Base-by-base conservation (phyloP, 306 rosid genomes). In the Prunus mongolica region DNA sequence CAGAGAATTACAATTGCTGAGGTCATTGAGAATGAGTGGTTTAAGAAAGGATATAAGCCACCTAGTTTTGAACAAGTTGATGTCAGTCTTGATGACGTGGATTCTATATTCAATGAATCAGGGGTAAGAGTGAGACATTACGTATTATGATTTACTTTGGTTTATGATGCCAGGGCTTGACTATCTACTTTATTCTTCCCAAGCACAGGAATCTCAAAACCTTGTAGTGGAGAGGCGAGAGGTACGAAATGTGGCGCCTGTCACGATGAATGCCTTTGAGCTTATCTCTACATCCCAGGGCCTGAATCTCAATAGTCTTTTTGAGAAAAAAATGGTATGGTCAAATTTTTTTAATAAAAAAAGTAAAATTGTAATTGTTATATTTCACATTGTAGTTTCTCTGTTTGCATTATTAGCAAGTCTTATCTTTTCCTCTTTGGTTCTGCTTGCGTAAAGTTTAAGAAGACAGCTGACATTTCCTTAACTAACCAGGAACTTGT, bases 201-300 rank as follows among this genome's bases (percentile, higher is more conserved):
- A 18, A 52, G 65, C 69, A 51, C 79, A 95, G 98, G 92, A 89
- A 30, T 77, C 88, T 18, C 56, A 79, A 76, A 87, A 83, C 82
- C 91, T 92, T 80, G 95, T 95, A 24, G 92, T 89, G 41, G 97
- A 95, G 87, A 83, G 84, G 84, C 87, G 87, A 69, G 96, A 89
- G 69, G 96, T 62, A 55, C 77, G 80, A 60, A 80, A 79, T 47
- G 81, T 49, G 71, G 86, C 91, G 2, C 98, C 98, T 25, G 86
- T 82, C 69, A 81, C 97, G 32, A 84, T 95, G 98, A 95, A 95
- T 89, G 98, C 98, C 3, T 95, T 95, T 79, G 98, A 95, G 86
- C 95, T 95, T 24, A 95, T 95, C 79, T 92, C 98, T 56, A 95
- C 88, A 47, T 95, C 98, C 52, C 96, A 87, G 72, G 98, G 98